Evolutionary conservation across 2,329 filamentous ascomycete genomes (phyloP).

Genomic region (Didymella lethalis): DNA sequence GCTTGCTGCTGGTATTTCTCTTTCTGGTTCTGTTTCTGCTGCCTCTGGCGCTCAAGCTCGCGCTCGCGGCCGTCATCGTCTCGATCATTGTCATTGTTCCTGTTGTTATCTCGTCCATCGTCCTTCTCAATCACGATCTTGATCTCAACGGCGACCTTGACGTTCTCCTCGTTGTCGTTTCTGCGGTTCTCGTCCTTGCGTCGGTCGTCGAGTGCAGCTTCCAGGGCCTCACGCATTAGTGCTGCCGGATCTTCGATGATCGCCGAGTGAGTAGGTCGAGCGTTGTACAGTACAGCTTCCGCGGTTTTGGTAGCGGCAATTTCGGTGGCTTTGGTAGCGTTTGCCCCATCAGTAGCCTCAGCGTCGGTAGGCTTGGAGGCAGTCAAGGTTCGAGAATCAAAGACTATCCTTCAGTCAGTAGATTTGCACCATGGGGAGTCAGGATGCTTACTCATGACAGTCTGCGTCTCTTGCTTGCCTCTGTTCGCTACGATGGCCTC

Average conservation of each 20-base stretch:
- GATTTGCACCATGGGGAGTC: too few species aligned
- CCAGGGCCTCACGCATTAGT: conserved; percentile 1
- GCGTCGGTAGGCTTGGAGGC: background rate
- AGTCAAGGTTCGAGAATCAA: conserved; percentile 7
- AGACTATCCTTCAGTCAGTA: conserved; percentile 8
- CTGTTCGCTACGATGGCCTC: conserved; percentile 13
- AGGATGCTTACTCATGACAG: conserved; percentile 3
- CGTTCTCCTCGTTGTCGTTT: conserved; percentile 4
- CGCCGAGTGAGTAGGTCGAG: conserved; percentile 4
- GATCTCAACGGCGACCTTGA: conserved; percentile 10
- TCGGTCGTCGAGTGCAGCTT: conserved; percentile 2
- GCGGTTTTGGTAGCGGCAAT: background rate
- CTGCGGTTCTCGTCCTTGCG: background rate
- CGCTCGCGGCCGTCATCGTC: background rate
- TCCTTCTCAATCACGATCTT: conserved; percentile 14
- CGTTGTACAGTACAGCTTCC: conserved; percentile 9
- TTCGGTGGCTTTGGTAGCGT: background rate
- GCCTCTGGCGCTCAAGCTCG: background rate
- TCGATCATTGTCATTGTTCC: background rate
- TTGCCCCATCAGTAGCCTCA: conserved; percentile 3
- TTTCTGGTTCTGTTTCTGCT: conserved; percentile 4
- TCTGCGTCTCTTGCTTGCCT: conserved; percentile 11
- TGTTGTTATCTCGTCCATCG: conserved; percentile 15
- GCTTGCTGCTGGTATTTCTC: background rate
- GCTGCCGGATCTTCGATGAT: conserved; percentile 9